Base-by-base conservation (phyloP, 1,284 basidiomycete genomes). In the Ustilago sp. region DNA sequence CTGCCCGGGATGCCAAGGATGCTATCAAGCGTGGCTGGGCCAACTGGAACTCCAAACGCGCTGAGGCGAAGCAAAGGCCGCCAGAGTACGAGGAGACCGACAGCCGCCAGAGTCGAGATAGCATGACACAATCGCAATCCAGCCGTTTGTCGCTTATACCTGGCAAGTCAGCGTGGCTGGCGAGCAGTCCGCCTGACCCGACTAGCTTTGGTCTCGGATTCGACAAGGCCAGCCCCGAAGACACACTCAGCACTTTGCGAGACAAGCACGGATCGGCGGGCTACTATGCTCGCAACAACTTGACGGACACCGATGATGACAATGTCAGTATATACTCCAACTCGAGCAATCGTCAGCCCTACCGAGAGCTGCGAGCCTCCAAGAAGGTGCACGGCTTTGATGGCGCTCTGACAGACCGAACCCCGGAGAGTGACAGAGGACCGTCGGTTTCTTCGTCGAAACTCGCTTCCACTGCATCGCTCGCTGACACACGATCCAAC, bases 1-100 rank as follows among this genome's bases (percentile, higher is more conserved):
- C 80, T 11, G 80, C 83, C 1, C 75, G 74, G 36, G 81, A 85
- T 43, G 83, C 83, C 8, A 84, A 82, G 57, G 83, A 85, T 31
- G 83, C 83, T 8, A 66, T 85, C 57, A 82, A 81, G 62, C 55
- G 79, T 19, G 80, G 83, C 9, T 84, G 83, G 83, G 68, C 80
- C 9, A 83, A 57, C 60, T 85, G 82, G 83, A 83, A 81, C 51
- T 48, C 69, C 38, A 81, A 74, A 31, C 61, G 76, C 5, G 59
- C 62, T 32, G 76, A 78, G 41, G 56, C 74, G 12, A 63, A 65
- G 32, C 69, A 66, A 11, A 45, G 13, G 15, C 34, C 53, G 4
- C 55, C 52, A 15, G 47, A 47, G 17, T 66, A 66, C 6, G 53
- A 64, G 2, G 66, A 54, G 9, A n/a, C 9, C 15, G 55, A 55